Percentiles rank a stretch among this genome's conserved stretches.
Evolutionary conservation across 208 protist species (phyloP).

Genomic region (Acanthamoeba sp.): DNA sequence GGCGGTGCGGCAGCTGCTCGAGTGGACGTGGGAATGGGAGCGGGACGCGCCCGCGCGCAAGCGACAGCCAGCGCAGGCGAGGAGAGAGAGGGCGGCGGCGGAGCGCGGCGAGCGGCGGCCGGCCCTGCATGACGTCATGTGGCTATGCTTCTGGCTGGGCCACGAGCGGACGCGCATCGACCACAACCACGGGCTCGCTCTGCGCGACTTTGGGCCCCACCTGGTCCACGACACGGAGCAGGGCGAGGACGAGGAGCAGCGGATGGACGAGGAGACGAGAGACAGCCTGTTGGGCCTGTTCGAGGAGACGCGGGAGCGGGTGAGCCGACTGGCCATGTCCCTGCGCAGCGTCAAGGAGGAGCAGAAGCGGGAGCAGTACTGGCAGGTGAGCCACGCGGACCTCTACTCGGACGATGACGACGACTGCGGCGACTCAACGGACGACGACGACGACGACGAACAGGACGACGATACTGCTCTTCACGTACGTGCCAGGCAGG

Average conservation of each 20-base stretch:
- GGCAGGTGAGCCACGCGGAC: background rate
- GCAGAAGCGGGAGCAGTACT: slow-evolving; percentile 25
- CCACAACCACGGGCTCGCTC: background rate
- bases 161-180: slow-evolving; percentile 4
- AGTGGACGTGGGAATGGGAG: slow-evolving; percentile 38
- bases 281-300: background rate
- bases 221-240: background rate
- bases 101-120: background rate
- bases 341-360: background rate
- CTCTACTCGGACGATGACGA: background rate
- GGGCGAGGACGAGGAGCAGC: background rate
- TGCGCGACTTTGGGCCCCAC: slow-evolving; percentile 2
- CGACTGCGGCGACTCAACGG: background rate
- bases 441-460: background rate
- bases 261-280: background rate
- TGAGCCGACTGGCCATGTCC: background rate
- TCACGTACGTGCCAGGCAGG: background rate
- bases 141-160: slow-evolving; percentile 25
- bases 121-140: background rate
- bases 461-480: background rate
- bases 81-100: background rate
- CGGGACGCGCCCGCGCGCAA: background rate
- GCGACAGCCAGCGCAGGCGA: background rate
- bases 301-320: background rate
- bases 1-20: slow-evolving; percentile 27